Evolutionary conservation across 108 stramenopile species (phyloP), one percentile per base, ranked within the genome.

Genomic region (Nitzschia palea): DNA sequence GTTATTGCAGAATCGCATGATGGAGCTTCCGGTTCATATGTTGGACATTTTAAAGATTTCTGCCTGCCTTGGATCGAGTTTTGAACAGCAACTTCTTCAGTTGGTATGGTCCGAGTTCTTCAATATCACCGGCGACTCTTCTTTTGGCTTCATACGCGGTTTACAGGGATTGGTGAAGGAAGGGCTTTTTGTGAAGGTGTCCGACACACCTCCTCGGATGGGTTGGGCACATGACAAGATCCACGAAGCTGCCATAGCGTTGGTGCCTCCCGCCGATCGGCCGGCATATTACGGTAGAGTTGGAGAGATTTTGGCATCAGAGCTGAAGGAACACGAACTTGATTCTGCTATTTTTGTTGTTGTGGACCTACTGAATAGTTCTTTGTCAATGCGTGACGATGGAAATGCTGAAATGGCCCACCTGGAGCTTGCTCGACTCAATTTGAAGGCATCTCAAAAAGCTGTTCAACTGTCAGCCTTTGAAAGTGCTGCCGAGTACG

Each of bases 161-260:
- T n/a, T n/a, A n/a, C n/a, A n/a, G n/a, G n/a, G n/a, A n/a, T n/a
- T n/a, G n/a, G n/a, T n/a, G n/a, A n/a, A n/a, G 42, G 44, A 37
- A 20, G 36, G 36, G 3, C 37, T 40, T 37, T 22, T 60, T 5
- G 22, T 23, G n/a, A 40, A 37, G 20, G 6, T 14, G 9, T 35
- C 36, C 3, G 58, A 22, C 9, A 12, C 9, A 9, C 34, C 26
- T 9, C 30, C 58, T 9, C 47, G 47, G 5, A 4, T 40, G 9
- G 34, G 36, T 15, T 69, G 51, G 45, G 68, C 26, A 2, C 75
- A 76, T 62, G 75, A 76, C 37, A 56, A 70, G 35, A 55, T 76
- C 10, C 68, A 65, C 23, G 55, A 65, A 10, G 75, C 67, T 26
- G 75, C 75, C 10, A 5, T 57, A 5, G 50, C 15, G 36, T 44